Evolutionary conservation across 2,329 filamentous ascomycete genomes (phyloP), one percentile per base, ranked within the genome.

Genomic region (Claviceps sp.): DNA sequence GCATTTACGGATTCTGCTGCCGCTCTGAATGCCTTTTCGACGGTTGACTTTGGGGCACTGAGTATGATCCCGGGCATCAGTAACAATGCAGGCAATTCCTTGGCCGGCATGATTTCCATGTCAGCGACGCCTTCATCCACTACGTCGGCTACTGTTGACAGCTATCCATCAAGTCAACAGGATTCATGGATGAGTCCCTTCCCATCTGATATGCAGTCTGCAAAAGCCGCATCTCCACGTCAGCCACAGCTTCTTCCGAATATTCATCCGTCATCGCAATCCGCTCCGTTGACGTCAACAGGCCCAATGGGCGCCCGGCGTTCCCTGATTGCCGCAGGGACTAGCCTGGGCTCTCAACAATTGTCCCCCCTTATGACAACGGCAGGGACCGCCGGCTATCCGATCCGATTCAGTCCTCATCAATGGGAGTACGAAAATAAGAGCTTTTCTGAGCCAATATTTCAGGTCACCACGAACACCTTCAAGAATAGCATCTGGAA

Each of bases 401-500:
- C 62, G 54, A 61, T 67, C 57, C 73, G 77, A 4, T 81, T 81
- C 61, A 81, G 74, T 59, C 72, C 62, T 11, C 61, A 69, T 45
- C 67, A 70, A 50, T 58, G 65, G 38, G 65, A 75, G 53, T 79
- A 75, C 61, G 75, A 75, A 53, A 73, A 72, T 50, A 69, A 63
- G 53, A 64, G 62, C 45, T 65, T 67, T n/a, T 60, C 61, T 1
- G 75, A 77, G 53, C 71, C 73, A n/a, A 65, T 70, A 4, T 73
- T 75, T 49, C 64, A 69, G 14, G 64, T 69, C 3, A 72, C 71
- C 50, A 83, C 78, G 2, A 75, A 70, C 49, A 79, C 77, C 1
- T 85, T 85, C 60, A 81, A 81, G 60, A 83, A 84, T 57, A 81
- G 76, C 50, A 78, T 84, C 51, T 83, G 79, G 66, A 85, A 84